Conservation (phyloP, 495 filamentous ascomycete genomes). For the Geoglossum glabrum region DNA sequence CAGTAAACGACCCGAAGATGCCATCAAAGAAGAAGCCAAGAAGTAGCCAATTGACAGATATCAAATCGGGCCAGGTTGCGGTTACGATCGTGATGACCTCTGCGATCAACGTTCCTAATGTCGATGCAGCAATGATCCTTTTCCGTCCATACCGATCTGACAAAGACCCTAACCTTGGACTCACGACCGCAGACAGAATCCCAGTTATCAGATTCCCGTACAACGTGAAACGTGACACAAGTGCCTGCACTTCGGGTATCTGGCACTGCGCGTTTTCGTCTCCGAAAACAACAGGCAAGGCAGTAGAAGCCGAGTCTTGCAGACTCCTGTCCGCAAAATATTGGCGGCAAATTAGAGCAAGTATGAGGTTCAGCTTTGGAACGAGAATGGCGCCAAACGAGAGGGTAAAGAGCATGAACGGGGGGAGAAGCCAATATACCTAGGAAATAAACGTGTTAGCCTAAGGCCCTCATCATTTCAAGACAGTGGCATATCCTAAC, state of each 20-base stretch:
- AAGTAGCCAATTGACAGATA: conserved; percentile 55
- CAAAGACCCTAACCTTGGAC: conserved; percentile 62
- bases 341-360: conserved; percentile 58
- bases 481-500: conserved; percentile 24
- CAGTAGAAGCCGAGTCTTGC: conserved; percentile 35
- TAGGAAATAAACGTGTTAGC: conserved; percentile 19
- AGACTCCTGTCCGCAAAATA: conserved; percentile 45
- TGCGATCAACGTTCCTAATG: conserved; percentile 40
- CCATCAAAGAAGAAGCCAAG: conserved; percentile 60
- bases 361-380: conserved; percentile 60
- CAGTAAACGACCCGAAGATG: conserved; percentile 67
- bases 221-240: conserved; percentile 58
- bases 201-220: conserved; percentile 52
- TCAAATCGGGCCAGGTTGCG: conserved; percentile 46
- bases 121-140: conserved; percentile 42
- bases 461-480: not conserved
- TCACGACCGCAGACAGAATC: conserved; percentile 48
- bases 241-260: conserved; percentile 46
- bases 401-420: conserved; percentile 55
- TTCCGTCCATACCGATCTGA: conserved; percentile 81
- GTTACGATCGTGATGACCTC: conserved; percentile 62
- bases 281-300: conserved; percentile 44
- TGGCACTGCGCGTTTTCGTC: conserved; percentile 53
- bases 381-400: conserved; percentile 70
- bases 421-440: conserved; percentile 70